Evolutionary conservation across 768 basidiomycete species (phyloP).

Genomic region (Thelephora aurantiotincta): DNA sequence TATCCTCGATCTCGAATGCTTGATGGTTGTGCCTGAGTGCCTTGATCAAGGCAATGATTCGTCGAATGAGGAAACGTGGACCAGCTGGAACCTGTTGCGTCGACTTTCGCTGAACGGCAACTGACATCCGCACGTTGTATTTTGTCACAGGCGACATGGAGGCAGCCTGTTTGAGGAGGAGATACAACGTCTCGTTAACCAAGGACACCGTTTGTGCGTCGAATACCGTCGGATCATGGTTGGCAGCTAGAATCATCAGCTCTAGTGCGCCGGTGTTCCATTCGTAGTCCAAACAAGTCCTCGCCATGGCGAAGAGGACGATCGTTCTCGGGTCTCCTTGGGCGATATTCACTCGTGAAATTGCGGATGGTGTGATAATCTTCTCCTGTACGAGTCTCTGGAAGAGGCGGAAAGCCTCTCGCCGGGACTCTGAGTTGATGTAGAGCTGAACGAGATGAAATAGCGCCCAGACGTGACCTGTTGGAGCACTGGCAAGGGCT

Average conservation of each 20-base stretch:
- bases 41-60: neutral
- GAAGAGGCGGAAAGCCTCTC: constrained; percentile 31
- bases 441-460: constrained; percentile 32
- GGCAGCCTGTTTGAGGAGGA: neutral
- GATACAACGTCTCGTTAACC: neutral
- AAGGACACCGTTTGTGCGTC: too few relatives aligned
- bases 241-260: constrained; percentile 1
- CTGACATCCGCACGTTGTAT: neutral
- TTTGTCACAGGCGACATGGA: neutral
- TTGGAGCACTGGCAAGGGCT: neutral
- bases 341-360: constrained; percentile 23
- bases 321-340: constrained; percentile 30
- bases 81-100: neutral
- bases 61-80: neutral
- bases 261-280: constrained; percentile 30
- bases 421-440: constrained; percentile 19
- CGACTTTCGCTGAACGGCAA: neutral
- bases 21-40: neutral
- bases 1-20: neutral
- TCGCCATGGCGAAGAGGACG: constrained; percentile 32
- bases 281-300: constrained; percentile 39
- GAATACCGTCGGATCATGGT: neutral
- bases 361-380: constrained; percentile 32
- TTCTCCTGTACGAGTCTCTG: constrained; percentile 29
- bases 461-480: constrained; percentile 19